phyloP scores from a whole-genome alignment of 129 eudicot genomes.

The Kitagawia praeruptora region DNA sequence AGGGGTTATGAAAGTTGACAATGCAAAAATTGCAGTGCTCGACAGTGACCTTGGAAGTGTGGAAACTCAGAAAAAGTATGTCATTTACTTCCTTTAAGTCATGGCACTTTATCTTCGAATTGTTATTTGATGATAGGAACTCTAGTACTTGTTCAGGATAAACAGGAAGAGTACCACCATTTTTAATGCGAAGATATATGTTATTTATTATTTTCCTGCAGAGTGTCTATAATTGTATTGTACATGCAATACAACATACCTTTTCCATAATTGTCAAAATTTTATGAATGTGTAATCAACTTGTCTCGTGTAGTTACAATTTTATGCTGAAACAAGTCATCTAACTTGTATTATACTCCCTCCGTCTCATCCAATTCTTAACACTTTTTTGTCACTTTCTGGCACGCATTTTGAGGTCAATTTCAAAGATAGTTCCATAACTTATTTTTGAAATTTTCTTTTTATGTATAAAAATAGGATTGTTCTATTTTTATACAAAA shows the following conservation, averaged over 20 bases:
- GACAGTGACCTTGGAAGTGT: slow-evolving; percentile 66
- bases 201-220: not conserved
- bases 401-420: too few species aligned
- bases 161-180: not conserved
- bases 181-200: not conserved
- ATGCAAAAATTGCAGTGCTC: slow-evolving; percentile 60
- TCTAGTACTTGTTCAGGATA: not conserved
- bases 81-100: slow-evolving; percentile 1
- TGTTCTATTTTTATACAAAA: too few species aligned
- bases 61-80: slow-evolving; percentile 73
- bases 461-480: too few species aligned
- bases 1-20: slow-evolving; percentile 50
- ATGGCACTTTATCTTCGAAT: not conserved
- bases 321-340: not conserved
- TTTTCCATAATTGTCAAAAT: not conserved
- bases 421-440: too few species aligned
- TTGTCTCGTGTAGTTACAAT: not conserved
- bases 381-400: too few species aligned
- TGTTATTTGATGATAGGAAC: not conserved
- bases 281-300: too few species aligned
- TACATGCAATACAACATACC: not conserved
- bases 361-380: too few species aligned
- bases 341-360: not conserved
- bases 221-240: not conserved
- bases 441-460: too few species aligned